A percentile compares a stretch with the other conserved stretches of the same genome.
Conservation (phyloP, 1,284 basidiomycete genomes). For the Malassezia sp. region DNA sequence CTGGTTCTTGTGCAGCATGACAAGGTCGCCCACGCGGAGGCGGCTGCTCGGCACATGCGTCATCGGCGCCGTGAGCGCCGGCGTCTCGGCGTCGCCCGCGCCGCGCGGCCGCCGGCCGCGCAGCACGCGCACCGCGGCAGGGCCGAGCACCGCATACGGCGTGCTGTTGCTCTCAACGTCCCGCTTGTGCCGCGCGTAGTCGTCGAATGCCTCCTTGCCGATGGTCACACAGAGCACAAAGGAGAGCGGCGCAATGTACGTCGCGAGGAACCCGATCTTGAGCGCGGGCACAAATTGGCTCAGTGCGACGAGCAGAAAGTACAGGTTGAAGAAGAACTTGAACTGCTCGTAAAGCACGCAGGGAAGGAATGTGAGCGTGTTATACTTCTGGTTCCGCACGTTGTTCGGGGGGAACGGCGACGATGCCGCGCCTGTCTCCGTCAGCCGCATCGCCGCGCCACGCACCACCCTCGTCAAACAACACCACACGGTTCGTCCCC, state of each 20-base stretch:
- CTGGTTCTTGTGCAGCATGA: conserved; percentile 89
- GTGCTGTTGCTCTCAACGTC: conserved; percentile 91
- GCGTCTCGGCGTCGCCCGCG: conserved; percentile 13
- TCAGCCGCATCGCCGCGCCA: too few species aligned
- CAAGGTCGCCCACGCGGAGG: conserved; percentile 80
- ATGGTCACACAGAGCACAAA: conserved; percentile 91
- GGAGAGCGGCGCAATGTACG: conserved; percentile 87
- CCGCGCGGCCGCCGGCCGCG: neutral
- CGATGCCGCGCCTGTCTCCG: too few species aligned
- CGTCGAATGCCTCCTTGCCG: conserved; percentile 97
- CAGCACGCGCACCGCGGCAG: conserved; percentile 22
- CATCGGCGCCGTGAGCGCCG: conserved; percentile 15
- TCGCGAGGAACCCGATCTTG: conserved; percentile 94
- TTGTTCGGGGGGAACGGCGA: conserved; percentile 60
- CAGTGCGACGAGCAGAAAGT: conserved; percentile 90
- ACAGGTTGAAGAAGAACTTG: conserved; percentile 99
- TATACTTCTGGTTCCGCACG: conserved; percentile 97
- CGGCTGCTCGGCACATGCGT: conserved; percentile 65
- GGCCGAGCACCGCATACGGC: conserved; percentile 69
- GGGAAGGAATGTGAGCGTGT: conserved; percentile 81
- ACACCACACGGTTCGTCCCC: conserved; percentile 1
- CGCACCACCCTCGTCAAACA: conserved; percentile 13
- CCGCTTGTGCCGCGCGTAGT: conserved; percentile 80
- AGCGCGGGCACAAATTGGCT: conserved; percentile 91
- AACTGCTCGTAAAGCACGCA: conserved; percentile 98